Conservation (phyloP, 2,329 filamentous ascomycete species). For the Nothophoma quercina region DNA sequence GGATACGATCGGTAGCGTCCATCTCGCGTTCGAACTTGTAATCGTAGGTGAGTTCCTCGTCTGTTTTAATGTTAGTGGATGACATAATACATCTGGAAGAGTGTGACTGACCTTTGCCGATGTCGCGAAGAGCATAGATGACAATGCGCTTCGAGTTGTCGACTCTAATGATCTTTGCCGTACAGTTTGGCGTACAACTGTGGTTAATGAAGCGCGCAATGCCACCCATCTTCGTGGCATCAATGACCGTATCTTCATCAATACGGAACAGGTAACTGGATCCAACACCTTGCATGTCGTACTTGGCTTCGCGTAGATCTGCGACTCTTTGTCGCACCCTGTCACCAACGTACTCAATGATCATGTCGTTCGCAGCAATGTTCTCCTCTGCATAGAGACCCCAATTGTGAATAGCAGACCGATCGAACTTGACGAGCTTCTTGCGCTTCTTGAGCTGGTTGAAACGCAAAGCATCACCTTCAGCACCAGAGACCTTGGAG, state of each 20-base stretch:
- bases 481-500: constrained; percentile 77
- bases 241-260: constrained; percentile 95
- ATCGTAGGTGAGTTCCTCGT: constrained; percentile 98
- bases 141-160: constrained; percentile 98
- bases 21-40: constrained; percentile 99
- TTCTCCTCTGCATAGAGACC: constrained; percentile 97
- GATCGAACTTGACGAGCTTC: constrained; percentile 97
- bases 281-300: constrained; percentile 95
- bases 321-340: constrained; percentile 96
- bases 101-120: constrained; percentile 80
- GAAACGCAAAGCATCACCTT: constrained; percentile 93
- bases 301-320: constrained; percentile 91
- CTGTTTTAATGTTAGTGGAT: constrained; percentile 59
- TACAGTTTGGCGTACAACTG: constrained; percentile 97
- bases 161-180: constrained; percentile 98
- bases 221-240: constrained; percentile 97
- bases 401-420: constrained; percentile 99
- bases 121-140: constrained; percentile 96
- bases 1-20: constrained; percentile 92
- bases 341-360: constrained; percentile 98
- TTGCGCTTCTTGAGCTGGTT: constrained; percentile 99
- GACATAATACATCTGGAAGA: constrained; percentile 2
- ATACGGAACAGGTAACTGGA: constrained; percentile 98
- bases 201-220: constrained; percentile 99
- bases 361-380: constrained; percentile 97